A percentile compares a stretch with the other conserved stretches of the same genome.
Conservation (phyloP, 2,329 filamentous ascomycete species). For the Hymenoscyphus fructigenus region DNA sequence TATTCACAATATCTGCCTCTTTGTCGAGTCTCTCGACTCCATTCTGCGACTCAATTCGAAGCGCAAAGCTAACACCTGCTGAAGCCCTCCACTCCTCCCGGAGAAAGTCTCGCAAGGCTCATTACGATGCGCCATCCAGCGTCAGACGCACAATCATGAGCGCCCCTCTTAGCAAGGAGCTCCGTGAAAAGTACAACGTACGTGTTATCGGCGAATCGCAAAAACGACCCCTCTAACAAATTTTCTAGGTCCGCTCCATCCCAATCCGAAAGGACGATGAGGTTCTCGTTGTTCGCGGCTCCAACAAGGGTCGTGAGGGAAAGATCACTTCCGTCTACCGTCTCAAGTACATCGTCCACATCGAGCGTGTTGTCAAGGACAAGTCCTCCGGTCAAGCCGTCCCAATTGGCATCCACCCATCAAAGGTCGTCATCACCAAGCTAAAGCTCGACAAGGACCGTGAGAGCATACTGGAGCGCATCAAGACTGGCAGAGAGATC, state of each 20-base stretch:
- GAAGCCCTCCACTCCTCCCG: conserved; percentile 75
- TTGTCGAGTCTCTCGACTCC: background rate
- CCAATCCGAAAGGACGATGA: conserved; percentile 98
- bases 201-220: conserved; percentile 38
- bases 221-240: conserved; percentile 11
- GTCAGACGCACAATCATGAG: conserved; percentile 96
- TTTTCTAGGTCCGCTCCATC: conserved; percentile 81
- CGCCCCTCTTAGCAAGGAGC: conserved; percentile 92
- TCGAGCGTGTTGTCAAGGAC: conserved; percentile 95
- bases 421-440: conserved; percentile 98
- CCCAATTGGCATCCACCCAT: conserved; percentile 89
- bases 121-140: conserved; percentile 94
- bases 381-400: conserved; percentile 97
- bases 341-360: conserved; percentile 95
- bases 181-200: conserved; percentile 99
- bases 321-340: conserved; percentile 98
- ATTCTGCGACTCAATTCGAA: conserved; percentile 5
- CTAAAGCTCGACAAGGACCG: conserved; percentile 97
- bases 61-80: conserved; percentile 19
- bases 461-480: conserved; percentile 83
- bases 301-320: conserved; percentile 97
- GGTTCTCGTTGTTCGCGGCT: conserved; percentile 86
- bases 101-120: conserved; percentile 98
- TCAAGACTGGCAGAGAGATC: conserved; percentile 76
- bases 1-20: conserved; percentile 1